These are phyloP conservation scores for Phaeoacremonium minimum DNA, from an alignment of 2,329 filamentous ascomycete genomes.

Conservation along the genomic window DNA sequence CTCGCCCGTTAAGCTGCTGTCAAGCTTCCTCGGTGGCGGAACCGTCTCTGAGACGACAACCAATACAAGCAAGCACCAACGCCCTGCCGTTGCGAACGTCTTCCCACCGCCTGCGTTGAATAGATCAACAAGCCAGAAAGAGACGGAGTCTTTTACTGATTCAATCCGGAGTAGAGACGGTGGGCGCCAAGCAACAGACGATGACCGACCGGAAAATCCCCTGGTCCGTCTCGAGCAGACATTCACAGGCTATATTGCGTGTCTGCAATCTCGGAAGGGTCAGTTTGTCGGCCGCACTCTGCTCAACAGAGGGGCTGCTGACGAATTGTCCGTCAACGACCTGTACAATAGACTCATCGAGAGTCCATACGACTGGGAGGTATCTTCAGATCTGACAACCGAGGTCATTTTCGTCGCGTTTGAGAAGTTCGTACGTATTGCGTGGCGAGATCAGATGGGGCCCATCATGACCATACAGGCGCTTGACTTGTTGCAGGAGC, in stretches of 20 bases:
- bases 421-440: conserved; percentile 85
- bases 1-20: conserved; percentile 89
- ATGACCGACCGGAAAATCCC: conserved; percentile 57
- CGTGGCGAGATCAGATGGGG: conserved; percentile 86
- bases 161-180: conserved; percentile 46
- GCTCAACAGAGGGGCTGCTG: conserved; percentile 63
- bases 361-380: conserved; percentile 72
- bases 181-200: conserved; percentile 38
- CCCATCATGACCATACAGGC: conserved; percentile 70
- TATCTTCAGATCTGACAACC: conserved; percentile 69
- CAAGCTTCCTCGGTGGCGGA: conserved; percentile 69
- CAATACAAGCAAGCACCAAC: conserved; percentile 32
- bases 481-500: conserved; percentile 70
- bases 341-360: conserved; percentile 86
- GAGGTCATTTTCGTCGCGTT: conserved; percentile 89
- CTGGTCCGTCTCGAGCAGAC: conserved; percentile 77
- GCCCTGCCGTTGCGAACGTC: conserved; percentile 28
- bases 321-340: conserved; percentile 81
- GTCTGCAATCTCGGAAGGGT: conserved; percentile 79
- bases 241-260: conserved; percentile 76
- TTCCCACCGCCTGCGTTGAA: conserved; percentile 32
- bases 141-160: conserved; percentile 45
- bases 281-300: conserved; percentile 78
- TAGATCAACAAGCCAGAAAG: conserved; percentile 41
- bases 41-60: conserved; percentile 36